phyloP scores from a whole-genome alignment of 2,329 filamentous ascomycete genomes.

The Sporothrix mexicana region DNA sequence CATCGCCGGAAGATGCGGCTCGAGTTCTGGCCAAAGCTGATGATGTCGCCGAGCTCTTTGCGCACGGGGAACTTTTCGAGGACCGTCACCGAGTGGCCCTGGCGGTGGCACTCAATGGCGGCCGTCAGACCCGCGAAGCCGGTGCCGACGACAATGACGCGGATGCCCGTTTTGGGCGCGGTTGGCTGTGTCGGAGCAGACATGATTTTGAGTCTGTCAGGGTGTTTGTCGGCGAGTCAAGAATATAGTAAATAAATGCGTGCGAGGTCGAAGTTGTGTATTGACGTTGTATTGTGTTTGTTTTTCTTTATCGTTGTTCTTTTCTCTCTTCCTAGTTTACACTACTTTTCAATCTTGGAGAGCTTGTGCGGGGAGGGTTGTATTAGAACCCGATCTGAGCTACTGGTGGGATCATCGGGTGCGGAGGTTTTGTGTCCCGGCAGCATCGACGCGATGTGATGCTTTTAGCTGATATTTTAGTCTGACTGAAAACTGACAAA shows the following conservation, averaged over 20 bases:
- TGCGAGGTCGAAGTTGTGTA: neutral
- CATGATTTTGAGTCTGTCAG: neutral
- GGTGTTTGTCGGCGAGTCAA: neutral
- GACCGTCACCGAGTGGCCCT: slow-evolving; percentile 60
- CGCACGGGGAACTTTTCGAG: slow-evolving; percentile 60
- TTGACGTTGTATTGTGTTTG: neutral
- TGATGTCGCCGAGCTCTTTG: slow-evolving; percentile 66
- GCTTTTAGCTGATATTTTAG: neutral
- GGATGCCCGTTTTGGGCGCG: slow-evolving; percentile 47
- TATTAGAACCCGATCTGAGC: neutral
- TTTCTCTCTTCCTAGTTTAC: neutral
- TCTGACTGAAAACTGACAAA: slow-evolving; percentile 24
- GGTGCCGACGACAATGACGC: slow-evolving; percentile 59
- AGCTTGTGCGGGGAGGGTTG: neutral
- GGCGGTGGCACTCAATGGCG: slow-evolving; percentile 64
- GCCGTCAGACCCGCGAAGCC: slow-evolving; percentile 67
- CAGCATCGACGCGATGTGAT: slow-evolving; percentile 26
- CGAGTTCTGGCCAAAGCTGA: slow-evolving; percentile 65
- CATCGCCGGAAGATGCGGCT: slow-evolving; percentile 59
- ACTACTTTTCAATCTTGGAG: neutral
- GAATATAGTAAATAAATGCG: neutral
- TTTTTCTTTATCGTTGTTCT: neutral
- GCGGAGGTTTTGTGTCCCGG: slow-evolving; percentile 21
- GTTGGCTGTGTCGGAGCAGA: neutral
- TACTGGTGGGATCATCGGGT: neutral